A percentile compares a stretch with the other conserved stretches of the same genome.
Evolutionary conservation across 345 rosid species (phyloP).

Genomic region (Camelina hispida): DNA sequence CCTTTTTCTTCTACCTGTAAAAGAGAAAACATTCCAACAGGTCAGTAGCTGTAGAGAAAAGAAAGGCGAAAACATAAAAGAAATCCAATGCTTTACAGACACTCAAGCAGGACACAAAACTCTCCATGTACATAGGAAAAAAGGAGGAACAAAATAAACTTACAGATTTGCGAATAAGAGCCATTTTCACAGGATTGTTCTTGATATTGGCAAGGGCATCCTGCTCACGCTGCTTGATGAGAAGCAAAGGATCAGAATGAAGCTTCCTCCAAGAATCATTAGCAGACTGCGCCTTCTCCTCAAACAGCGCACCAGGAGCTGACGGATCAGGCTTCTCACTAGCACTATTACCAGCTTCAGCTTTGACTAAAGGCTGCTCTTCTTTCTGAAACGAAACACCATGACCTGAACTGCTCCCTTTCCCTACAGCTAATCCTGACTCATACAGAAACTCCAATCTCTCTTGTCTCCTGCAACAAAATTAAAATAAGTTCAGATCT

Average conservation of each 20-base stretch:
- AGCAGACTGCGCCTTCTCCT: constrained; percentile 82
- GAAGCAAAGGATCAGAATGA: constrained; percentile 88
- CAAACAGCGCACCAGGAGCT: constrained; percentile 83
- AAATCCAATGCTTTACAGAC: background rate
- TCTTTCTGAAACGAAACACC: constrained; percentile 76
- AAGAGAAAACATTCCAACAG: constrained; percentile 10
- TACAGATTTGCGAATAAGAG: constrained; percentile 84
- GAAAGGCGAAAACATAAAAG: background rate
- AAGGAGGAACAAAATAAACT: constrained; percentile 15
- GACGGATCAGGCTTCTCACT: constrained; percentile 51
- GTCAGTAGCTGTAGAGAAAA: constrained; percentile 32
- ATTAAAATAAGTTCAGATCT: constrained; percentile 11
- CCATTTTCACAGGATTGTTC: constrained; percentile 96
- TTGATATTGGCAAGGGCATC: constrained; percentile 93
- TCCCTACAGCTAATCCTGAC: constrained; percentile 90
- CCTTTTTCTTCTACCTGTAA: constrained; percentile 58
- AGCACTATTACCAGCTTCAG: constrained; percentile 34
- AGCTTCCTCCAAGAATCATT: constrained; percentile 93
- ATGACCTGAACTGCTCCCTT: constrained; percentile 54
- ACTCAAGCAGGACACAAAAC: background rate
- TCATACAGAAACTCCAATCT: constrained; percentile 94
- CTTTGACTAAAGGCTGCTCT: constrained; percentile 54
- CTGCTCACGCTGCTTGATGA: constrained; percentile 94
- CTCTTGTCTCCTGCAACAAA: constrained; percentile 74
- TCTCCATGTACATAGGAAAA: background rate